Percentiles rank a stretch among this genome's conserved stretches.
Evolutionary conservation across 2,329 filamentous ascomycete genomes (phyloP).

Genomic region (Graphilbum fragrans): DNA sequence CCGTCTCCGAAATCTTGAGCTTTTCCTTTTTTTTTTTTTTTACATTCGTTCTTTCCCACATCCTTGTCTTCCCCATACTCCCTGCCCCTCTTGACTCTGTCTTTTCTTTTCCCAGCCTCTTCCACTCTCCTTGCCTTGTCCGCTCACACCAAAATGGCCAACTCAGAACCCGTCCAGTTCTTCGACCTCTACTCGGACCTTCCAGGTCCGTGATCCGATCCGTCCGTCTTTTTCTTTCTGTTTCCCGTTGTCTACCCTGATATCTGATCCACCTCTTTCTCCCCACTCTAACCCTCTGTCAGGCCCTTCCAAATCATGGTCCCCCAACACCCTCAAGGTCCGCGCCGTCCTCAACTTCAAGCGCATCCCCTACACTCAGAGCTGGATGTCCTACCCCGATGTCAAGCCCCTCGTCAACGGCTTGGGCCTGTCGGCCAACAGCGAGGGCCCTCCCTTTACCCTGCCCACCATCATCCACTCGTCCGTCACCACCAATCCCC

Average conservation of each 20-base stretch:
- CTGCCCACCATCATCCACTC: constrained; percentile 1
- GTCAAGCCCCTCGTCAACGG: not conserved
- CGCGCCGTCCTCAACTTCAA: constrained; percentile 2
- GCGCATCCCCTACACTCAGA: constrained; percentile 3
- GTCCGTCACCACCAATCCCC: not conserved
- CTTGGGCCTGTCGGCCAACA: not conserved
- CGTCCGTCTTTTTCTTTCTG: not conserved
- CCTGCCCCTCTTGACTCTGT: no score
- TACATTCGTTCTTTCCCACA: no score
- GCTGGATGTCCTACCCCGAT: constrained; percentile 3
- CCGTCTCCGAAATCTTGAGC: no score
- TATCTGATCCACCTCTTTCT: not conserved
- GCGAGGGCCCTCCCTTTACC: not conserved
- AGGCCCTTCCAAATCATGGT: constrained; percentile 1
- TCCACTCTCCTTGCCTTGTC: no score
- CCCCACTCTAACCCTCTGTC: not conserved
- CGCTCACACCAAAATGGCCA: not conserved
- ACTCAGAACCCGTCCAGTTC: not conserved
- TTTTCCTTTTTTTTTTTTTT: no score
- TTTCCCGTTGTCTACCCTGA: not conserved
- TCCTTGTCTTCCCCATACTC: no score
- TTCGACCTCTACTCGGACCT: constrained; percentile 2
- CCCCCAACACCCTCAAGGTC: constrained; percentile 1
- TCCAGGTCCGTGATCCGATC: not conserved
- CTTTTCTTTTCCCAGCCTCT: no score